phyloP scores from a whole-genome alignment of 1,139 yeast species.

The Debaryomyces robertsiae region DNA sequence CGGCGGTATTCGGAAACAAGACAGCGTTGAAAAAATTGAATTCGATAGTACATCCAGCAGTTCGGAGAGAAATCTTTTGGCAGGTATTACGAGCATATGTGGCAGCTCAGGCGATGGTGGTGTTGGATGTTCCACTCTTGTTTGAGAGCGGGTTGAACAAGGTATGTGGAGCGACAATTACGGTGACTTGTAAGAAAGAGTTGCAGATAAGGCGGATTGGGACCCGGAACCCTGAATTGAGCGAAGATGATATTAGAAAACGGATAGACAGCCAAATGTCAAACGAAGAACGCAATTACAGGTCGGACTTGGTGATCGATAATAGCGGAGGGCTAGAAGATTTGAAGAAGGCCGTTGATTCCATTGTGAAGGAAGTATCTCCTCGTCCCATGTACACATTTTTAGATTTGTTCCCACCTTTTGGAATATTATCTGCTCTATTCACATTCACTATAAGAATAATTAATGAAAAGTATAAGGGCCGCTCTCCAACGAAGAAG shows the following conservation, averaged over 20 bases:
- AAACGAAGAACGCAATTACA: constrained; percentile 53
- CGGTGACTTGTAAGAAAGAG: constrained; percentile 63
- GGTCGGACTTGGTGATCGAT: constrained; percentile 69
- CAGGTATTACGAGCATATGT: constrained; percentile 62
- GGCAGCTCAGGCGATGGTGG: constrained; percentile 51
- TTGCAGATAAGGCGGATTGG: constrained; percentile 65
- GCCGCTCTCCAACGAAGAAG: constrained; percentile 15
- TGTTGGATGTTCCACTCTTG: constrained; percentile 86
- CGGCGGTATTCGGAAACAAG: constrained; percentile 71
- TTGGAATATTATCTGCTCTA: constrained; percentile 38
- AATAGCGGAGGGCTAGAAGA: constrained; percentile 58
- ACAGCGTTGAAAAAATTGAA: constrained; percentile 61
- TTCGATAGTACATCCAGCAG: constrained; percentile 86
- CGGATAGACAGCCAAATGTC: constrained; percentile 82
- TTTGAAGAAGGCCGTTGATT: constrained; percentile 50
- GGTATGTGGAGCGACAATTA: constrained; percentile 71
- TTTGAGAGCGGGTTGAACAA: constrained; percentile 76
- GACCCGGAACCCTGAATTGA: constrained; percentile 66
- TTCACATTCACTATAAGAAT: constrained; percentile 25
- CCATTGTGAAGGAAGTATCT: constrained; percentile 43
- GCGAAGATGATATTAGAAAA: constrained; percentile 65
- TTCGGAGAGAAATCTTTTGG: constrained; percentile 64
- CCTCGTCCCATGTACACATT: constrained; percentile 62
- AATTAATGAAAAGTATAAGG: constrained; percentile 26
- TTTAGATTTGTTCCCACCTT: constrained; percentile 61